Conservation (phyloP, 371 early-diverging fungal genomes). For the Phascolomyces articulosus region DNA sequence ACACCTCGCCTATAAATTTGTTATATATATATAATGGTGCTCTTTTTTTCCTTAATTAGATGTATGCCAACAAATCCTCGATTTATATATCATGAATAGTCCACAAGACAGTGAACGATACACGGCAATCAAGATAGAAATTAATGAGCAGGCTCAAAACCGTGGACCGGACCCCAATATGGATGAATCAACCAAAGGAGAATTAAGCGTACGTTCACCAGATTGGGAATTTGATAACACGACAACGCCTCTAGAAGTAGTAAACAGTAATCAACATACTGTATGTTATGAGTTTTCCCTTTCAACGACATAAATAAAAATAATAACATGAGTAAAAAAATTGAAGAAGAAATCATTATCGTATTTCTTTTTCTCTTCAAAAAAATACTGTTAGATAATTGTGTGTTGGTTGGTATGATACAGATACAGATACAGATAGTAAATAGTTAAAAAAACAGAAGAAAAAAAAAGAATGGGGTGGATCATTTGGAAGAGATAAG, state of each 20-base stretch:
- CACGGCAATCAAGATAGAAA: conserved; percentile 55
- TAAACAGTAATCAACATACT: conserved; percentile 52
- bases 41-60: too few species aligned
- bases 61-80: conserved; percentile 62
- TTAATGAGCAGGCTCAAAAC: conserved; percentile 51
- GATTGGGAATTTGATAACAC: conserved; percentile 34
- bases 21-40: too few species aligned
- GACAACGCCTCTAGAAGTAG: conserved; percentile 35
- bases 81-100: conserved; percentile 45
- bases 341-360: background rate
- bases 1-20: too few species aligned
- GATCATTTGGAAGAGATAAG: background rate
- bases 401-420: background rate
- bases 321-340: background rate
- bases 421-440: background rate
- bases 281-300: conserved; percentile 49
- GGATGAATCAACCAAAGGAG: conserved; percentile 30
- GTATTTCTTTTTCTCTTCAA: background rate
- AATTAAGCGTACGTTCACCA: conserved; percentile 23
- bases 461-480: conserved; percentile 2
- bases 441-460: background rate
- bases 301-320: conserved; percentile 1
- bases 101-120: conserved; percentile 43
- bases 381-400: background rate
- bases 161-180: conserved; percentile 40